These are phyloP conservation scores for Penstemon newberryi DNA, from an alignment of 257 asterid genomes.

Conservation along the genomic window DNA sequence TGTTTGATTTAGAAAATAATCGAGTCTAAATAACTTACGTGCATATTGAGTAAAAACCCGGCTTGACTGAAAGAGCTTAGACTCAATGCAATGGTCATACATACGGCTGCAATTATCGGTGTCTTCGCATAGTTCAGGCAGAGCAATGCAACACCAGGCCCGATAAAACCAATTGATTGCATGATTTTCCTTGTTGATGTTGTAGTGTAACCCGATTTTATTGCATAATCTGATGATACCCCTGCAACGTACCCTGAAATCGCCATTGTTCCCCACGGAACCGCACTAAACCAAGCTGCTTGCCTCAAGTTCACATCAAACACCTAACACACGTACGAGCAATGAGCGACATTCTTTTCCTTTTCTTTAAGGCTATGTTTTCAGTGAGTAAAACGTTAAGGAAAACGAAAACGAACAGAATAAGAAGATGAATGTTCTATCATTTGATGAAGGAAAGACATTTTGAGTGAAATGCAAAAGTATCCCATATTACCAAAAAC, in stretches of 20 bases:
- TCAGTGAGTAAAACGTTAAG: too few relatives aligned
- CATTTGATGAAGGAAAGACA: too few relatives aligned
- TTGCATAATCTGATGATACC: constrained; percentile 66
- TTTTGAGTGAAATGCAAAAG: too few relatives aligned
- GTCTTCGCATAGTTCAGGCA: constrained; percentile 74
- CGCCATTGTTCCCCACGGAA: constrained; percentile 99
- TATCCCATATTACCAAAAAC: too few relatives aligned
- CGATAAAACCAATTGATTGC: constrained; percentile 96
- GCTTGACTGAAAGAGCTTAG: constrained; percentile 95
- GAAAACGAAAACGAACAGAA: too few relatives aligned
- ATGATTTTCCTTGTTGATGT: constrained; percentile 80
- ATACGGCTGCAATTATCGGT: constrained; percentile 61
- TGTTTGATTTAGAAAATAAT: background rate
- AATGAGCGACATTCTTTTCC: background rate
- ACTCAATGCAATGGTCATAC: constrained; percentile 72
- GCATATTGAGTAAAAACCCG: constrained; percentile 92
- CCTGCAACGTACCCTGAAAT: constrained; percentile 95
- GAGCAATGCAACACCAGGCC: constrained; percentile 86
- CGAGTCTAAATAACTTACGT: constrained; percentile 48
- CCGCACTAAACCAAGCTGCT: constrained; percentile 99
- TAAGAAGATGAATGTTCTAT: too few relatives aligned
- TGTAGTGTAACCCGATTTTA: constrained; percentile 61
- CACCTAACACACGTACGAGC: constrained; percentile 44
- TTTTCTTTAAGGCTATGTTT: too few relatives aligned
- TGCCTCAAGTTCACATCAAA: constrained; percentile 84